Evolutionary conservation across 352 stramenopile genomes (phyloP), one percentile per base, ranked within the genome.

Genomic region (Phytophthora vignae): DNA sequence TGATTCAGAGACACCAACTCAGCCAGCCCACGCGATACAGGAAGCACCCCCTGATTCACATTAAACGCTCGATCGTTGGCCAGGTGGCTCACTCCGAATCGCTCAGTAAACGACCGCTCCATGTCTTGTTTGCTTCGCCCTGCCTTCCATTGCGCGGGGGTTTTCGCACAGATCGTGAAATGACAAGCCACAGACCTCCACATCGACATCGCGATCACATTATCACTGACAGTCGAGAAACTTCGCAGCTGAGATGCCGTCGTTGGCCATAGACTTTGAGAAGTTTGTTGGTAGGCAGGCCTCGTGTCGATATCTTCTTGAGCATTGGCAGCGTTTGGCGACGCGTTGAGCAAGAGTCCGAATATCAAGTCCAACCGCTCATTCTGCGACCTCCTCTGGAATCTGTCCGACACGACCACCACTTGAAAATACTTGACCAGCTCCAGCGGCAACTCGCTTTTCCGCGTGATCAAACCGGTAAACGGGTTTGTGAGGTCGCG

Each of bases 331-430:
- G 29, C 38, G 2, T 5, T 66, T 53, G 60, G 36, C 7, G 14
- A 17, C 49, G 50, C 44, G 5, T 53, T 22, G 33, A 83, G 29
- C 12, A 85, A 55, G 11, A 73, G 58, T 25, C 78, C 62, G 31
- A 91, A 91, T 8, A 94, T 65, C 5, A 84, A 33, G 11, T 71
- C 56, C 0, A 94, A 75, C 8, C 86, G 76, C 36, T 93, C 73
- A 4, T 66, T 67, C 46, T 93, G 86, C 0, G 64, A 64, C 33
- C 67, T 67, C 29, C 81, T 82, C 29, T 79, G 71, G 42, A 94
- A 95, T 0, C 12, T 59, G 8, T 91, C 82, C 0, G 82, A 85
- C 3, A 91, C 79, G 22, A 94, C 42, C 2, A 77, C 57, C 7
- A 92, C 42, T 54, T 92, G 74, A 54, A 92, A 85, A 55, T 71